Conservation (phyloP, 768 basidiomycete genomes). For the Macrolepiota fuliginosa region DNA sequence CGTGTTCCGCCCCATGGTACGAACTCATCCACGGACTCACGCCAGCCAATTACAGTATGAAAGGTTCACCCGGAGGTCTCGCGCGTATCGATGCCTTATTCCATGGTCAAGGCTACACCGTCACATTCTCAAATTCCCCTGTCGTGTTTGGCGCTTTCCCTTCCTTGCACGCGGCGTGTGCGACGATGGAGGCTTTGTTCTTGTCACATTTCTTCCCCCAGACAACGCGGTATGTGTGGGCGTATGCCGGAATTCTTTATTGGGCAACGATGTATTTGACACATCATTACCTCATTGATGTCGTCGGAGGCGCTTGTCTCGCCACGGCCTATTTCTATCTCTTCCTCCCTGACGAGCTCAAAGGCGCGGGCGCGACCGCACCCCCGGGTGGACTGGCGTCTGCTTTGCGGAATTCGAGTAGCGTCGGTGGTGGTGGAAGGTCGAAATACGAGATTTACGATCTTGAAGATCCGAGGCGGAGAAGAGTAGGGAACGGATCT, state of each 20-base stretch:
- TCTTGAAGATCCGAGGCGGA: slow-evolving; percentile 55
- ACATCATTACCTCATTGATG: slow-evolving; percentile 98
- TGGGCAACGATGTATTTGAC: slow-evolving; percentile 99
- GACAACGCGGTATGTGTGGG: slow-evolving; percentile 67
- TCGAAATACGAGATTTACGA: slow-evolving; percentile 79
- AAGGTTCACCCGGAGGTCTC: slow-evolving; percentile 91
- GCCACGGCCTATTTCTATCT: slow-evolving; percentile 86
- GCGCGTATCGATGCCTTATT: slow-evolving; percentile 90
- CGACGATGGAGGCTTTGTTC: slow-evolving; percentile 91
- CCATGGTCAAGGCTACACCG: slow-evolving; percentile 70
- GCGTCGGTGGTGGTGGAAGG: not conserved
- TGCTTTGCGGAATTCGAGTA: not conserved
- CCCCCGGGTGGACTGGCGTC: slow-evolving; percentile 32
- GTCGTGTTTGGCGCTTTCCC: slow-evolving; percentile 98
- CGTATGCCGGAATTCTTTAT: slow-evolving; percentile 82
- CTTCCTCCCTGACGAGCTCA: slow-evolving; percentile 80
- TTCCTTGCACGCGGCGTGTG: slow-evolving; percentile 85
- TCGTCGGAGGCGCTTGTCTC: slow-evolving; percentile 90
- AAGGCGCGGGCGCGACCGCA: slow-evolving; percentile 47
- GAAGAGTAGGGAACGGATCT: slow-evolving; percentile 23
- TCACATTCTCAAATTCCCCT: slow-evolving; percentile 81
- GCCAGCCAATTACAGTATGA: slow-evolving; percentile 89
- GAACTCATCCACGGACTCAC: slow-evolving; percentile 96
- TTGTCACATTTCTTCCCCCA: slow-evolving; percentile 92
- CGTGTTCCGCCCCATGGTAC: slow-evolving; percentile 97